phyloP scores from a whole-genome alignment of 768 basidiomycete species.

The Auricularia auricula-judae region DNA sequence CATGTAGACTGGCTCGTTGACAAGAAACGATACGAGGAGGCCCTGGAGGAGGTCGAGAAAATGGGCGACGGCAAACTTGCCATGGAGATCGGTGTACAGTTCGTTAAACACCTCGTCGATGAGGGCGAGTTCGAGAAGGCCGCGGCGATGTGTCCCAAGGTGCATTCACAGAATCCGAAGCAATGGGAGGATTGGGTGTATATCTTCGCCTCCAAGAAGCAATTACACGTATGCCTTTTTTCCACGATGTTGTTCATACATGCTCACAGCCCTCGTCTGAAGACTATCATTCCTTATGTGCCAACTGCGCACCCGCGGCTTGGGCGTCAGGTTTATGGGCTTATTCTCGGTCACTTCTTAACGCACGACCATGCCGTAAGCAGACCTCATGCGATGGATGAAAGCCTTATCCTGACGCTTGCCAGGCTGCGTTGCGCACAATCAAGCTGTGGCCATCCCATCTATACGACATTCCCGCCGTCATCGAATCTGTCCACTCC shows the following conservation, averaged over 20 bases:
- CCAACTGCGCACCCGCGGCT: constrained; percentile 77
- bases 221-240: constrained; percentile 51
- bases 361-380: constrained; percentile 62
- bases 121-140: constrained; percentile 80
- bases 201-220: constrained; percentile 67
- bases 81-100: constrained; percentile 69
- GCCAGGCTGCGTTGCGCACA: constrained; percentile 61
- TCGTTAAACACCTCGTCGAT: constrained; percentile 73
- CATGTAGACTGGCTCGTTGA: constrained; percentile 91
- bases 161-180: constrained; percentile 66
- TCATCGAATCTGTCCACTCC: constrained; percentile 80
- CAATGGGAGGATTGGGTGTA: constrained; percentile 98
- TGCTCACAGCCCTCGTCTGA: not conserved
- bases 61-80: constrained; percentile 37
- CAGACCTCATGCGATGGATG: not conserved
- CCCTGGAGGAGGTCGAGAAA: constrained; percentile 67
- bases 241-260: not conserved
- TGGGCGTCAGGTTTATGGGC: constrained; percentile 81
- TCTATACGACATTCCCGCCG: constrained; percentile 80
- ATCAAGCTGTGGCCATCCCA: constrained; percentile 84
- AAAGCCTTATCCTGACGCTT: not conserved
- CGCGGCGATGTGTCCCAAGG: constrained; percentile 72
- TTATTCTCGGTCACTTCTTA: constrained; percentile 84
- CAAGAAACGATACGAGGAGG: constrained; percentile 76
- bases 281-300: constrained; percentile 84